phyloP scores from a whole-genome alignment of 1,284 basidiomycete species.

The Heterobasidion occidentale region DNA sequence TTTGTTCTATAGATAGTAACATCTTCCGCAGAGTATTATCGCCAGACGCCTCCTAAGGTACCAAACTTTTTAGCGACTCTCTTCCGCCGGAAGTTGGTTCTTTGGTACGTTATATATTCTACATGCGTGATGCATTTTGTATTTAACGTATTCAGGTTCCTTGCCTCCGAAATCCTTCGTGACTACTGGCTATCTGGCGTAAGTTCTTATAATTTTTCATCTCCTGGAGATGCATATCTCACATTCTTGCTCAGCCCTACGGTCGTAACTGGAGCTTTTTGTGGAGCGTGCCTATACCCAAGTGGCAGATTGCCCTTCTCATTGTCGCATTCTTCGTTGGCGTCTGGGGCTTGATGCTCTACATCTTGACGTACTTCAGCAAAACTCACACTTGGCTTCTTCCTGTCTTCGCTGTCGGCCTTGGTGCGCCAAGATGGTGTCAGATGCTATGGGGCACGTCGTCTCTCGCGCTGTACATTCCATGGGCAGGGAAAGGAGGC shows the following conservation, averaged over 20 bases:
- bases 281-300: constrained; percentile 78
- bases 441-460: constrained; percentile 89
- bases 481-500: constrained; percentile 80
- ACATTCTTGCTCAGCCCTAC: constrained; percentile 48
- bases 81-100: constrained; percentile 81
- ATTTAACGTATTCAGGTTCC: constrained; percentile 44
- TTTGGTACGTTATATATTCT: constrained; percentile 36
- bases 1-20: not conserved
- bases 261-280: constrained; percentile 92
- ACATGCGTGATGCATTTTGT: not conserved
- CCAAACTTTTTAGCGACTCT: constrained; percentile 85
- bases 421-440: constrained; percentile 90
- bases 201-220: constrained; percentile 21
- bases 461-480: constrained; percentile 82
- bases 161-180: constrained; percentile 80
- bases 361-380: constrained; percentile 75
- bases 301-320: constrained; percentile 77
- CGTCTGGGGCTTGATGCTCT: constrained; percentile 73
- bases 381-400: constrained; percentile 92
- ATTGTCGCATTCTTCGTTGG: constrained; percentile 79
- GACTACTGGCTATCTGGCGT: constrained; percentile 93
- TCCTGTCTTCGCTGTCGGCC: constrained; percentile 88
- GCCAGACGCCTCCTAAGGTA: constrained; percentile 87
- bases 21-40: constrained; percentile 61
- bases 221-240: not conserved